Percentiles rank a stretch among this genome's conserved stretches.
Evolutionary conservation across 495 filamentous ascomycete species (phyloP).

Genomic region (Pyrenopolyporus hunteri): DNA sequence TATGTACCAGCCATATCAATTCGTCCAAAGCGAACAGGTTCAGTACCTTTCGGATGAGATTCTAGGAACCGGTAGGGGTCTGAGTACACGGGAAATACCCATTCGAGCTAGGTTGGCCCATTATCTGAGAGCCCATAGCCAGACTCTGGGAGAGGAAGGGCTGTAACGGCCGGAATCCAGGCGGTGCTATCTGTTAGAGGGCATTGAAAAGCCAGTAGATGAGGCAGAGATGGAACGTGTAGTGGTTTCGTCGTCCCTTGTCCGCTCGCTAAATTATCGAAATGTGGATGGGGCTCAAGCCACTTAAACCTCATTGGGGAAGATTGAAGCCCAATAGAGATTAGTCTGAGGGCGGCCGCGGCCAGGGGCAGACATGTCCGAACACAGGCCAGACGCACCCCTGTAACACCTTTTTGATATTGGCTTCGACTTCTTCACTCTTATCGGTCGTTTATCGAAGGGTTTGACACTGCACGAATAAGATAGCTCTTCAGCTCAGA

Average conservation of each 20-base stretch:
- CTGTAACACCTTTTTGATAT: slow-evolving; percentile 18
- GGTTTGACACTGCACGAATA: slow-evolving; percentile 9
- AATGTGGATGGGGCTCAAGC: slow-evolving; percentile 35
- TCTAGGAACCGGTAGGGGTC: slow-evolving; percentile 13
- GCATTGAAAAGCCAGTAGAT: slow-evolving; percentile 41
- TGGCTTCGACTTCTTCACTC: slow-evolving; percentile 7
- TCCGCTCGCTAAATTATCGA: slow-evolving; percentile 33
- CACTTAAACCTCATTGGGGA: slow-evolving; percentile 13
- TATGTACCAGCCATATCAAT: slow-evolving; percentile 23
- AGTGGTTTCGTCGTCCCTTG: slow-evolving; percentile 44
- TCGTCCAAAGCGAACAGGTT: slow-evolving; percentile 12
- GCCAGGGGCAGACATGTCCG: slow-evolving; percentile 24
- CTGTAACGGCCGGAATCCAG: not conserved
- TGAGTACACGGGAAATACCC: slow-evolving; percentile 28
- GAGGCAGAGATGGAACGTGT: slow-evolving; percentile 47
- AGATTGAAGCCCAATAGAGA: slow-evolving; percentile 2
- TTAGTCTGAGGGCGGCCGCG: slow-evolving; percentile 20
- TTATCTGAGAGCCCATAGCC: not conserved
- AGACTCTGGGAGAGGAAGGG: slow-evolving; percentile 3
- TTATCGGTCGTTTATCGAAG: slow-evolving; percentile 7
- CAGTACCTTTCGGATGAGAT: slow-evolving; percentile 21
- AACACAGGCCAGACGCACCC: slow-evolving; percentile 30
- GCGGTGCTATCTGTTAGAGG: slow-evolving; percentile 14
- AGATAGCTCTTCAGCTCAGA: not conserved
- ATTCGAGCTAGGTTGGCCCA: slow-evolving; percentile 28